Percentiles rank a stretch among this genome's conserved stretches.
Evolutionary conservation across 75 land plant species (phyloP).

Genomic region (Selaginella tamariscina): DNA sequence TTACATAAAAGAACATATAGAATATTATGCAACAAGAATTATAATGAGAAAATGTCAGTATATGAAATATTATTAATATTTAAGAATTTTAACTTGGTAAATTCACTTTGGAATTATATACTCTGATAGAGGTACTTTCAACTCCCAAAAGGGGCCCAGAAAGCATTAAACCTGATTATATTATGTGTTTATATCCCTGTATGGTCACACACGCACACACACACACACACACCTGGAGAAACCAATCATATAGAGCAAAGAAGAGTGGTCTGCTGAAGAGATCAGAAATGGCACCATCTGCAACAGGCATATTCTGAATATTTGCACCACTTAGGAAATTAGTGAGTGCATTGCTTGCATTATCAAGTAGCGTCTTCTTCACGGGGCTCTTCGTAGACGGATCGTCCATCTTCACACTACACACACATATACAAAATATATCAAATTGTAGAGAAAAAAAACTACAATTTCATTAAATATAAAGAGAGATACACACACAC

Average conservation of each 20-base stretch:
- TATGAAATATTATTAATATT: too few relatives aligned
- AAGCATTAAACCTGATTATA: too few relatives aligned
- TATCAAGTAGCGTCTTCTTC: constrained; percentile 63
- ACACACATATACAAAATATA: neutral
- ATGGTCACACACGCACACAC: too few relatives aligned
- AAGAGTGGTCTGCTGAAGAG: constrained; percentile 80
- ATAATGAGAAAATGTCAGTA: too few relatives aligned
- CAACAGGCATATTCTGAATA: constrained; percentile 78
- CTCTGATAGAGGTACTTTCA: too few relatives aligned
- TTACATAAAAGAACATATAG: too few relatives aligned
- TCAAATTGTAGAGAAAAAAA: neutral
- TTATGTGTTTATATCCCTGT: too few relatives aligned
- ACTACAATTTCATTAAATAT: neutral
- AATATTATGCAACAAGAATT: too few relatives aligned
- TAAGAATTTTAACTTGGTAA: too few relatives aligned
- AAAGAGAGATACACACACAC: too few relatives aligned
- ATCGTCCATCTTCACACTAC: neutral
- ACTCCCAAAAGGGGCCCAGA: too few relatives aligned
- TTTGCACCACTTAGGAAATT: constrained; percentile 77
- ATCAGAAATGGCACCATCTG: constrained; percentile 95
- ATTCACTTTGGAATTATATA: too few relatives aligned
- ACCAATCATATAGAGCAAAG: constrained; percentile 90
- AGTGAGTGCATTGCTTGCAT: constrained; percentile 92
- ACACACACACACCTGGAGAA: constrained; percentile 78
- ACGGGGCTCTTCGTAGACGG: neutral